These are phyloP conservation scores for Fusarium albidum DNA, from an alignment of 2,329 filamentous ascomycete genomes.

Conservation along the genomic window DNA sequence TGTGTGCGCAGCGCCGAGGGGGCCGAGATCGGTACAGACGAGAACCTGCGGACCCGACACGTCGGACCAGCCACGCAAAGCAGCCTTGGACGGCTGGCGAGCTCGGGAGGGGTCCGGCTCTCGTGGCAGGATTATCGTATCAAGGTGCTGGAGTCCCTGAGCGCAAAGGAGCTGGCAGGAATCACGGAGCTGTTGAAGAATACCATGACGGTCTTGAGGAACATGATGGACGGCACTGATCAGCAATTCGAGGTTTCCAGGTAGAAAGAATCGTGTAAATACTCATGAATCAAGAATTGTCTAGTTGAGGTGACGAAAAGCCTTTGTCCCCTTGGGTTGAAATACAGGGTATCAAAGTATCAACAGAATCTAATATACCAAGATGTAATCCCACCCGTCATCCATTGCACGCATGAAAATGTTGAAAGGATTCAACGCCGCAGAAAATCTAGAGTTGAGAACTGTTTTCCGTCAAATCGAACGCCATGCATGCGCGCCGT, in stretches of 20 bases:
- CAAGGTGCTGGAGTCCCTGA: conserved; percentile 74
- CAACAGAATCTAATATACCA: conserved; percentile 26
- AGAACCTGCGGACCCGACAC: conserved; percentile 59
- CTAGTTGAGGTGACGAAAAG: conserved; percentile 43
- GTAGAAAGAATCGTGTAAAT: conserved; percentile 1
- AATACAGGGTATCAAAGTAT: conserved; percentile 47
- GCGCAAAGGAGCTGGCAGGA: conserved; percentile 69
- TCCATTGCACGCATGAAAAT: conserved; percentile 29
- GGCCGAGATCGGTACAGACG: conserved; percentile 52
- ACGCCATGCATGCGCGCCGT: conserved; percentile 30
- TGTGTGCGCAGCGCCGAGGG: conserved; percentile 67
- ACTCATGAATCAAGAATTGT: conserved; percentile 29
- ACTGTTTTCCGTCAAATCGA: conserved; percentile 37
- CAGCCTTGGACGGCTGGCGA: conserved; percentile 69
- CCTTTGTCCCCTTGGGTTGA: conserved; percentile 43
- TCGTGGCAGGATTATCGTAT: conserved; percentile 79
- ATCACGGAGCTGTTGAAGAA: conserved; percentile 78
- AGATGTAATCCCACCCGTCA: conserved; percentile 14
- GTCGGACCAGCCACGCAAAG: conserved; percentile 75
- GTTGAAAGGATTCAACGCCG: conserved; percentile 40
- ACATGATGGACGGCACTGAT: conserved; percentile 46
- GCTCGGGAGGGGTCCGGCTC: conserved; percentile 70
- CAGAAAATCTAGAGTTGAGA: conserved; percentile 45
- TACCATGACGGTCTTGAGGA: conserved; percentile 79
- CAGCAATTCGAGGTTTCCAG: not conserved